These are phyloP conservation scores for Lithospermum erythrorhizon DNA, from an alignment of 257 asterid species.

Conservation along the genomic window DNA sequence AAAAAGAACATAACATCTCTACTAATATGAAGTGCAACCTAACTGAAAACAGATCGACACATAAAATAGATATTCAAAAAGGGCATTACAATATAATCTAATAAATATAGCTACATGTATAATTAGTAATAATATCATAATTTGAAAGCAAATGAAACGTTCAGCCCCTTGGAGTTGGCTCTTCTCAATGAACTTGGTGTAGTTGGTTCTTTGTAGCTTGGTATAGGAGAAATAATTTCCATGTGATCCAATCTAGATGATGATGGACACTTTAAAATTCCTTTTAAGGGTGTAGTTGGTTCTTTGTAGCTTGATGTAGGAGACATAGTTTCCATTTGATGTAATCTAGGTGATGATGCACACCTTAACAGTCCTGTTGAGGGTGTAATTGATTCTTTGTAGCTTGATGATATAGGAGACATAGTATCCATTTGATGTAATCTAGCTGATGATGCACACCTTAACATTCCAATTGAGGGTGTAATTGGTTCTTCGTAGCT, in stretches of 20 bases:
- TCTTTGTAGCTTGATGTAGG: no score
- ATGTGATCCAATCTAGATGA: constrained; percentile 14
- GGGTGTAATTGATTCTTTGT: neutral
- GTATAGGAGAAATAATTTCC: constrained; percentile 14
- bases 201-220: constrained; percentile 4
- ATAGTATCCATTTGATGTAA: no score
- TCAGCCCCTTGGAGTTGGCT: constrained; percentile 67
- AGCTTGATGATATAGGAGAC: no score
- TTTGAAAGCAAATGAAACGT: constrained; percentile 39
- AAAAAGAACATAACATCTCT: neutral
- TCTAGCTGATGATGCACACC: no score
- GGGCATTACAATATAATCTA: neutral
- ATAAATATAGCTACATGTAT: neutral
- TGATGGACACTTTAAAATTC: constrained; percentile 52
- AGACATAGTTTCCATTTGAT: no score
- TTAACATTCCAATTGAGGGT: neutral
- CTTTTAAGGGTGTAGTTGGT: constrained; percentile 30
- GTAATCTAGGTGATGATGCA: no score
- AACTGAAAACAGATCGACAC: constrained; percentile 7
- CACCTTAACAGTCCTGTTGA: no score
- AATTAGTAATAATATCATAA: constrained; percentile 5
- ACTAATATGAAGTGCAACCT: constrained; percentile 7
- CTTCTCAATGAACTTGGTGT: constrained; percentile 20
- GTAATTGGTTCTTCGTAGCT: constrained; percentile 5
- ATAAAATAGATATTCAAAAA: neutral